phyloP scores from a whole-genome alignment of 2,329 filamentous ascomycete genomes.

The Fusarium solani-melongenae region DNA sequence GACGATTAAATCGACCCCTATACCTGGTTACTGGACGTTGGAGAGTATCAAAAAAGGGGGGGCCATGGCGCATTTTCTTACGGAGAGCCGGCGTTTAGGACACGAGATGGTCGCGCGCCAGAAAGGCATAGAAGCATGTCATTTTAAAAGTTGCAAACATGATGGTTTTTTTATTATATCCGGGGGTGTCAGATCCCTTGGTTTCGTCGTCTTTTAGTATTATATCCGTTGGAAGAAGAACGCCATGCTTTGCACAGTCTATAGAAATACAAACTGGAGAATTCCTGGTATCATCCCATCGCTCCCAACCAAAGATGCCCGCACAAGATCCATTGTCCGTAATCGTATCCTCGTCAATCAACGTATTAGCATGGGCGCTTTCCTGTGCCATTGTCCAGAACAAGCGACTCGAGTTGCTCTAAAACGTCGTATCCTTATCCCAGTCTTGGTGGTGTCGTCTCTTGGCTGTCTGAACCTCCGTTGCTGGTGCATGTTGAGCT shows the following conservation, averaged over 20 bases:
- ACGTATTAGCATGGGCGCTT: not conserved
- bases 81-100: conserved; percentile 43
- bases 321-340: not conserved
- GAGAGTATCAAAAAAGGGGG: not conserved
- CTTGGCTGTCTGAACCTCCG: conserved; percentile 37
- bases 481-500: conserved; percentile 46
- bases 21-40: not conserved
- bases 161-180: not conserved
- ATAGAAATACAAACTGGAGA: not conserved
- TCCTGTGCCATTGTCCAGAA: not conserved
- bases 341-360: not conserved
- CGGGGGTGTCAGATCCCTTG: not conserved
- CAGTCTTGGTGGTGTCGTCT: conserved; percentile 29
- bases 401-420: not conserved
- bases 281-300: not conserved
- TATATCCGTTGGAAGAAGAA: not conserved
- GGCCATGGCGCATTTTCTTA: conserved; percentile 24
- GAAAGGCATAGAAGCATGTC: conserved; percentile 27
- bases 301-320: not conserved
- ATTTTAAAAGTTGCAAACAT: conserved; percentile 3
- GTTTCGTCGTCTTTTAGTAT: not conserved
- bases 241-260: not conserved
- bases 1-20: conserved; percentile 71
- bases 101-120: conserved; percentile 28
- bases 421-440: conserved; percentile 42